Conservation (phyloP, 2,329 filamentous ascomycete genomes). For the Chalaropsis ovoidea region DNA sequence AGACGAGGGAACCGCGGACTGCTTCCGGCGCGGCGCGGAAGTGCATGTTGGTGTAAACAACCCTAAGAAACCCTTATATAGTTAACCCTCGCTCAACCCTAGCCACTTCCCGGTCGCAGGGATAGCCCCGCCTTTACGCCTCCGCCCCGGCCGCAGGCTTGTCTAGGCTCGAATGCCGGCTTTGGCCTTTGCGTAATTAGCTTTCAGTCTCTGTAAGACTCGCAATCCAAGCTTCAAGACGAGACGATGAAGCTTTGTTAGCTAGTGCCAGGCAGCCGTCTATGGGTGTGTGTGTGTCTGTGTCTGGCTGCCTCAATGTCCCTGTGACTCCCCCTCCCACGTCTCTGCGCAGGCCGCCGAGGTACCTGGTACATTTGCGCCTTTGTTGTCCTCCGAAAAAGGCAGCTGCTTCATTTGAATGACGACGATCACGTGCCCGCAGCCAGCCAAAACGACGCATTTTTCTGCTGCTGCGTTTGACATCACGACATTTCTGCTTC, state of each 20-base stretch:
- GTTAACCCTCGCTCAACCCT: background rate
- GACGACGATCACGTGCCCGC: conserved; percentile 11
- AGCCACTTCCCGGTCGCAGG: background rate
- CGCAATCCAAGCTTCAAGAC: background rate
- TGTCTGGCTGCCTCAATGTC: too few relatives aligned
- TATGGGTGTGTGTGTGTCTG: too few relatives aligned
- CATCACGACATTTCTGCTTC: too few relatives aligned
- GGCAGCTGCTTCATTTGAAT: background rate
- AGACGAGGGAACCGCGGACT: too few relatives aligned
- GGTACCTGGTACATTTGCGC: background rate
- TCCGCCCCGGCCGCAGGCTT: background rate
- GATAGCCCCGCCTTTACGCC: background rate
- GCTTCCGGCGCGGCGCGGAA: too few relatives aligned
- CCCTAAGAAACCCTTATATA: background rate
- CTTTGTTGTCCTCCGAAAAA: background rate
- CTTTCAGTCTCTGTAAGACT: background rate
- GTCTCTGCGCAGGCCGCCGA: too few relatives aligned
- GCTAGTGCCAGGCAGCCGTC: too few relatives aligned
- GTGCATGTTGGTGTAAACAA: background rate
- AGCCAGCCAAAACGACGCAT: background rate
- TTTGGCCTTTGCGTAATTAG: background rate
- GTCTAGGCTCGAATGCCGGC: background rate
- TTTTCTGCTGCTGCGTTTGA: background rate
- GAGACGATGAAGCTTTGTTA: too few relatives aligned
- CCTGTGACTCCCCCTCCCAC: too few relatives aligned